Evolutionary conservation across 2,329 filamentous ascomycete genomes (phyloP).

Genomic region (Fusarium armeniacum): DNA sequence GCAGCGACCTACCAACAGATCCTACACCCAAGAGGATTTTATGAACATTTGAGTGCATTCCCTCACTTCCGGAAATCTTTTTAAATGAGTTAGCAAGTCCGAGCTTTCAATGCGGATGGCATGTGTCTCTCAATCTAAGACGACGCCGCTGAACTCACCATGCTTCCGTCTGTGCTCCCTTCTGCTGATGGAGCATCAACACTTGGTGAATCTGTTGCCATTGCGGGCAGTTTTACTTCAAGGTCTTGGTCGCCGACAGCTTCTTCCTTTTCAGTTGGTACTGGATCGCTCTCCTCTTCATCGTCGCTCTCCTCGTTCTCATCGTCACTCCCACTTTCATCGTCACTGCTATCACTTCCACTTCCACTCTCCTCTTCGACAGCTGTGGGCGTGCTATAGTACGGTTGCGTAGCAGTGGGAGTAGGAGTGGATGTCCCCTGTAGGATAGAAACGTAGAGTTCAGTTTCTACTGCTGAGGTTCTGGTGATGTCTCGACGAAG

Average conservation of each 20-base stretch:
- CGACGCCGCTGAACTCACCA: constrained; percentile 40
- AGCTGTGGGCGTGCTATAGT: background rate
- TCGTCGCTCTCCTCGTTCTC: constrained; percentile 6
- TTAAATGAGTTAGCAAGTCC: constrained; percentile 22
- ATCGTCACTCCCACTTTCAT: constrained; percentile 18
- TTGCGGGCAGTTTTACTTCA: constrained; percentile 14
- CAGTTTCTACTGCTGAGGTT: constrained; percentile 18
- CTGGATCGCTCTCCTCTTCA: constrained; percentile 5
- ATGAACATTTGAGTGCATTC: constrained; percentile 43
- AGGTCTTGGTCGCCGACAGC: background rate
- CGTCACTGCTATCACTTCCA: constrained; percentile 8
- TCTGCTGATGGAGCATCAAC: constrained; percentile 34
- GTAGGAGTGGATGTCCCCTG: constrained; percentile 13
- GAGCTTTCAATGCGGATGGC: background rate
- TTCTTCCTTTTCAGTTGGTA: background rate
- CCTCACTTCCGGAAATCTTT: constrained; percentile 31
- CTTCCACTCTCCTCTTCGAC: constrained; percentile 5
- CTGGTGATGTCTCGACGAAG: constrained; percentile 22
- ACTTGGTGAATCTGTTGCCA: constrained; percentile 10
- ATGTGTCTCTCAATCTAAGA: constrained; percentile 7
- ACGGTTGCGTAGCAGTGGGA: constrained; percentile 1
- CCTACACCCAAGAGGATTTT: constrained; percentile 47
- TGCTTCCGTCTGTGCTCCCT: constrained; percentile 17
- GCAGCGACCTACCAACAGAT: constrained; percentile 41
- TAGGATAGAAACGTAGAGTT: constrained; percentile 19